phyloP scores from a whole-genome alignment of 768 basidiomycete species.

The Xerocomellus intermedius region DNA sequence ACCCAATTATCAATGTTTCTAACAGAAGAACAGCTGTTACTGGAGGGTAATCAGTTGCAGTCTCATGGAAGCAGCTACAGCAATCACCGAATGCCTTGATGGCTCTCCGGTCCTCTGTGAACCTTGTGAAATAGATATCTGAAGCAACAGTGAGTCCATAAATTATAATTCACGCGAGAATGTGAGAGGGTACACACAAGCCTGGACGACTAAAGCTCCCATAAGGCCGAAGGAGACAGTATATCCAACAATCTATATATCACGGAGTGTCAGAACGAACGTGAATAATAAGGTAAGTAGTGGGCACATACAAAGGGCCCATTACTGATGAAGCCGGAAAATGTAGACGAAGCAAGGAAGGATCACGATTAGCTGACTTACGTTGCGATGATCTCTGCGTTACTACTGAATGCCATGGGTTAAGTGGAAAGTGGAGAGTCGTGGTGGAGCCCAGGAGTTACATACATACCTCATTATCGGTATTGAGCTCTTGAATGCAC shows the following conservation, averaged over 20 bases:
- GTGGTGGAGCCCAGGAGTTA: too few species aligned
- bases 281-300: background rate
- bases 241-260: slow-evolving; percentile 14
- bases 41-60: background rate
- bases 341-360: background rate
- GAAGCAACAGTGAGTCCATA: background rate
- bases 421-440: too few species aligned
- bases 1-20: slow-evolving; percentile 12
- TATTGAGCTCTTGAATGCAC: background rate
- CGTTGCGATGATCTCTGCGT: background rate
- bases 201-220: slow-evolving; percentile 17
- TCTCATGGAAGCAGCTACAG: rapidly evolving
- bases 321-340: background rate
- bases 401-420: background rate
- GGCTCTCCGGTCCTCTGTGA: slow-evolving; percentile 10
- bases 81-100: slow-evolving; percentile 16
- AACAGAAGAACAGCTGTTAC: slow-evolving; percentile 14
- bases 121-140: slow-evolving; percentile 23
- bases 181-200: slow-evolving; percentile 2
- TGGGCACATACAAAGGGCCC: slow-evolving; percentile 11
- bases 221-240: slow-evolving; percentile 12
- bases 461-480: background rate
- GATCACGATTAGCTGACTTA: background rate
- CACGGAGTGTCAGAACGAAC: background rate
- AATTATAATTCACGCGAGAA: too few species aligned